Conservation (phyloP, 306 rosid genomes). For the Cicer bijugum region DNA sequence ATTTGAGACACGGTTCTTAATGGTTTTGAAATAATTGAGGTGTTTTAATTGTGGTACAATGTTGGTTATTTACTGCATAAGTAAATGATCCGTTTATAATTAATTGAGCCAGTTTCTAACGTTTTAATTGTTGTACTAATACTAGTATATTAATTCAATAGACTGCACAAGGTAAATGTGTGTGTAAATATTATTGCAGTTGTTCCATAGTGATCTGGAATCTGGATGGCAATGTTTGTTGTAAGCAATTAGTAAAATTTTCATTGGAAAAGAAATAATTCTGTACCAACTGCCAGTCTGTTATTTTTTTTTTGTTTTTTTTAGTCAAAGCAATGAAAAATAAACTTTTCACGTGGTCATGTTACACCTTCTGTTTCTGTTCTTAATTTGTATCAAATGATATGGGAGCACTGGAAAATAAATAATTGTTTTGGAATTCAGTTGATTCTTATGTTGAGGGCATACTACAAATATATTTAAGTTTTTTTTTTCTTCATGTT, state of each 20-base stretch:
- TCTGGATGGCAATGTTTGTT: neutral
- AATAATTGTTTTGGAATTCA: constrained; percentile 4
- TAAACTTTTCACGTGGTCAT: constrained; percentile 13
- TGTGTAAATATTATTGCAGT: neutral
- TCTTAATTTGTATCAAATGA: neutral
- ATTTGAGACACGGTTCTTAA: neutral
- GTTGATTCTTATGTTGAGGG: neutral
- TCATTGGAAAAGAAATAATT: neutral
- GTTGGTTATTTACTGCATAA: neutral
- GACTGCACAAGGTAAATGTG: neutral
- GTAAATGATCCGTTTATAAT: neutral
- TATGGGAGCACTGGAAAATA: neutral
- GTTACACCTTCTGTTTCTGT: neutral
- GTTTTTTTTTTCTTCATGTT: neutral
- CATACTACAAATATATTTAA: neutral
- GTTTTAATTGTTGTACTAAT: neutral
- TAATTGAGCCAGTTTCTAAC: neutral
- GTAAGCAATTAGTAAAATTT: neutral
- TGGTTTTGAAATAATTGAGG: constrained; percentile 33
- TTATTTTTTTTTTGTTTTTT: neutral
- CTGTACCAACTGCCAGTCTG: neutral
- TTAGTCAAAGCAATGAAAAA: neutral
- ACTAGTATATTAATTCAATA: neutral
- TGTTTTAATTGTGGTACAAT: constrained; percentile 1
- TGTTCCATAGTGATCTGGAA: constrained; percentile 4